Base-by-base conservation (phyloP, 106 monocot genomes). In the Dendrobium nobile region DNA sequence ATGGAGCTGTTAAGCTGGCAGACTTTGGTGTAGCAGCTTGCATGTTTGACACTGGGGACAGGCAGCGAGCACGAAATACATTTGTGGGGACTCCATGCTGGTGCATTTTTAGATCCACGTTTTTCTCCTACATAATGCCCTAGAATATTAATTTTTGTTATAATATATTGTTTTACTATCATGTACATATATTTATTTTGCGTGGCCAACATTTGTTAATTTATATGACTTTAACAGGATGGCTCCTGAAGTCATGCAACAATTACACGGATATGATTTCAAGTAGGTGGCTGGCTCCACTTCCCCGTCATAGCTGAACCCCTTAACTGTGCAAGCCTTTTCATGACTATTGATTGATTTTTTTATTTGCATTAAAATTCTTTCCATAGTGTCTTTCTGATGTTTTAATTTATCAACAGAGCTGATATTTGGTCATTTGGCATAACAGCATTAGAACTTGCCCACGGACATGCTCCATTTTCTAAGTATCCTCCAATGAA, bases 161-260 rank as follows among this genome's bases (percentile, higher is more conserved):
- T 20, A 8, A 76, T 48, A 24, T 24, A 18, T 48, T 74, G 19
- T 74, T 76, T 15, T n/a, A 2, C 31, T 31, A 5, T 4, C 9
- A 67, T 18, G 33, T 64, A 45, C 28, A 37, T 77, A 41, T 5
- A 28, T 56, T 77, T 58, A 67, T 77, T 47, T 9, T 74, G 9
- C 15, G 26, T 76, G 22, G 8, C 0, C 10, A 76, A 48, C 48
- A 47, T 51, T 27, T 67, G 79, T 26, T 64, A 51, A 77, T 64
- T 41, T 20, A 42, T 43, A 2, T 74, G 0, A 74, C 22, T 75
- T 80, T 84, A 83, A 67, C 85, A 96, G 96, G 97, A 98, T 94
- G 97, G 97, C 94, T 88, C 97, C 97, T 54, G 97, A 98, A 91
- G 97, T 98, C 64, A 98, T 98, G 97, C 94, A 94, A 75, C 94